Base-by-base conservation (phyloP, 148 eudicot species). In the Nepenthes gracilis region DNA sequence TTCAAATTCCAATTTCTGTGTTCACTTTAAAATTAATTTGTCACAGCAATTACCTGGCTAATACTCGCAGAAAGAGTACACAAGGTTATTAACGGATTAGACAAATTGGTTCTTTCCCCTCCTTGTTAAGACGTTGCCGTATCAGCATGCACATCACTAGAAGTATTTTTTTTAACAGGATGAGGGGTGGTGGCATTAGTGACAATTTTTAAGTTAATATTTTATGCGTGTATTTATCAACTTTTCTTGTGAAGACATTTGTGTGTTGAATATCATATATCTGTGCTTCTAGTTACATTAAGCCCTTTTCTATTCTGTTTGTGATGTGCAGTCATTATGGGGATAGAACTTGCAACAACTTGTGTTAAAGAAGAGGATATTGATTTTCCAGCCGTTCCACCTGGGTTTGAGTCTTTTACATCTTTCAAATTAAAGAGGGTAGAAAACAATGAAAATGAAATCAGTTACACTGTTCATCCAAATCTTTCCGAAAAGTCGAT, bases 331-430 rank as follows among this genome's bases (percentile, higher is more conserved):
- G 90, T 54, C 55, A 63, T 48, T 52, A 88, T 88, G 93, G 96
- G 87, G 61, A 87, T 90, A 6, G 90, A 87, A 70, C 83, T 91
- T 63, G 67, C 81, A 14, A 76, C 80, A 63, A 64, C 77, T 71
- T 68, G 75, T 56, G 63, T 81, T 12, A 85, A 92, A 74, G 99
- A 89, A 67, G 95, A 89, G 60, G 86, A 64, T 58, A 72, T 94
- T 75, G 97, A 86, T 47, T 84, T 80, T 67, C 82, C 84, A 35
- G 76, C 88, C 45, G 67, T 85, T 78, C 99, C 99, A 64, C 97
- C 99, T 61, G 97, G 97, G 67, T 94, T 94, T 38, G 99, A 94
- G 88, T 76, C 86, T 23, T 77, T 80, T 61, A 68, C 88, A 43
- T 67, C 87, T 51, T 79, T 73, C 77, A 76, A 85, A 61, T 57